Conservation (phyloP, 2,329 filamentous ascomycete species). For the Shiraia bambusicola region DNA sequence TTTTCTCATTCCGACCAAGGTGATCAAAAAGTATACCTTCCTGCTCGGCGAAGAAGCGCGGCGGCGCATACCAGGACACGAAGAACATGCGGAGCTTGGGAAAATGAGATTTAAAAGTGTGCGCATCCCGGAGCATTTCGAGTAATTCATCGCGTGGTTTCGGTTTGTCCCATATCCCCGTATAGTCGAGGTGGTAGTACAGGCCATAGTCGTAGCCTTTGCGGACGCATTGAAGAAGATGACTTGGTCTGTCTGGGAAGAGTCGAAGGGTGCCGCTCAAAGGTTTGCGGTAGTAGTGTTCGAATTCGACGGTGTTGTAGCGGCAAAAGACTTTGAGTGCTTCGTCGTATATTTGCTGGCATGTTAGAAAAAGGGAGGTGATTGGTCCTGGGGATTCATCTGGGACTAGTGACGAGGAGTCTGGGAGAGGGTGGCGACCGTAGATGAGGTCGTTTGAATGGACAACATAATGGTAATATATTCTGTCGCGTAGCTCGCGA, state of each 20-base stretch:
- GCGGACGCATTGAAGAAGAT: constrained; percentile 8
- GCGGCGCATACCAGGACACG: constrained; percentile 7
- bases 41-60: background rate
- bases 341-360: constrained; percentile 22
- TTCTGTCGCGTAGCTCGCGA: constrained; percentile 24
- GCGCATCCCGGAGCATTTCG: constrained; percentile 15
- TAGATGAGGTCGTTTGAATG: constrained; percentile 10
- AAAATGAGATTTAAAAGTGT: constrained; percentile 11
- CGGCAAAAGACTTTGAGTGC: constrained; percentile 17
- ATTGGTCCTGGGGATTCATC: constrained; percentile 2
- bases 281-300: background rate
- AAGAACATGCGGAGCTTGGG: constrained; percentile 14
- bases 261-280: constrained; percentile 13
- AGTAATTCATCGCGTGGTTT: background rate
- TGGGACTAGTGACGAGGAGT: background rate
- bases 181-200: constrained; percentile 1
- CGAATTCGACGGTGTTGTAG: constrained; percentile 14
- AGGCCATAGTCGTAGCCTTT: constrained; percentile 1
- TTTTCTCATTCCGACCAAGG: background rate
- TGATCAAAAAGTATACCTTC: background rate
- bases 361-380: constrained; percentile 16
- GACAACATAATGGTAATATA: constrained; percentile 19
- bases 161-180: background rate
- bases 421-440: background rate
- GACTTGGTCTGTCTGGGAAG: constrained; percentile 14